Evolutionary conservation across 768 basidiomycete genomes (phyloP).

Genomic region (Pleurotus citrinopileatus): DNA sequence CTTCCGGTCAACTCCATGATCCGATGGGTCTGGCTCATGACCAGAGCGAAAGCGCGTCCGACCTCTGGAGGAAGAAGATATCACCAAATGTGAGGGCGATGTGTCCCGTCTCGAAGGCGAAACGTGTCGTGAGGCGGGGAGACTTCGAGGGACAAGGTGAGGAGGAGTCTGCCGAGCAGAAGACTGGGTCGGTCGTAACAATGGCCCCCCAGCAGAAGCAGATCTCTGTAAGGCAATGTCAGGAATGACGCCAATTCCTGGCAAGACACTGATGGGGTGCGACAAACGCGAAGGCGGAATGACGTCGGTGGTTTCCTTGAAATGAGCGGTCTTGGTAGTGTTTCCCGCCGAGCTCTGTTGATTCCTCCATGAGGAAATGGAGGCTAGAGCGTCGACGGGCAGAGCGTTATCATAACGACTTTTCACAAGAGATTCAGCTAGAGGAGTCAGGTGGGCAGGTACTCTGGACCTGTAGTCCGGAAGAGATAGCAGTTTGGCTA

Average conservation of each 20-base stretch:
- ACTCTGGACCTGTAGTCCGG: background rate
- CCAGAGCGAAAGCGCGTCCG: no score
- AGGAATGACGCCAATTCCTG: background rate
- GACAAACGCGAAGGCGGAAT: background rate
- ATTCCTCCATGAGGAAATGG: background rate
- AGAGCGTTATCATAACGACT: background rate
- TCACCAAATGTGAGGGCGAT: background rate
- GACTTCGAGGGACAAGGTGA: background rate
- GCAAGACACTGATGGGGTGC: background rate
- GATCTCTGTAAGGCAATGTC: background rate
- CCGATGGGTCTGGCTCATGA: no score
- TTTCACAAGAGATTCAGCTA: background rate
- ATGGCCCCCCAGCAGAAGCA: constrained; percentile 2
- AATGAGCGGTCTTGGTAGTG: background rate
- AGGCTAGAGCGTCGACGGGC: background rate
- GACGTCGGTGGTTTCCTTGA: background rate
- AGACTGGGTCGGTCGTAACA: background rate
- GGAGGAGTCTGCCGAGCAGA: background rate
- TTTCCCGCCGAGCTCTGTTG: no score
- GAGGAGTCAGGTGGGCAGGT: background rate
- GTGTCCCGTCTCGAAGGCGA: background rate
- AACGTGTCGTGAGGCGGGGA: background rate
- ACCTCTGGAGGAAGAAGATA: no score
- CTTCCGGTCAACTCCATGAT: no score
- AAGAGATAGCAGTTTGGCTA: background rate